phyloP scores from a whole-genome alignment of 257 asterid species.

The Echites panduratus region DNA sequence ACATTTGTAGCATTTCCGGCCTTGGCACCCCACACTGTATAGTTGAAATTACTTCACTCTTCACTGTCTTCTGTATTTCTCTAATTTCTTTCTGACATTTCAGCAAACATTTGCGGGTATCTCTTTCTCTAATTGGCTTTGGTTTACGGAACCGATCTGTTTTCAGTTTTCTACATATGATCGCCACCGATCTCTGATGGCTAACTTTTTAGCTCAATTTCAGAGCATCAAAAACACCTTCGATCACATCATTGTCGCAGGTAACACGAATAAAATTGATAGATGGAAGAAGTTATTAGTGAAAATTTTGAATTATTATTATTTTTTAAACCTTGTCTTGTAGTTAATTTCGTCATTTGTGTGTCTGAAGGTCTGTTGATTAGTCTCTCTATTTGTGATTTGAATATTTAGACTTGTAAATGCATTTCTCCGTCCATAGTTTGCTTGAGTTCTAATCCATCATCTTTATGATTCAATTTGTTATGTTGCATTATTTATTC shows the following conservation, averaged over 20 bases:
- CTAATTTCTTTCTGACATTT: neutral
- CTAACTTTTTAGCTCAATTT: slow-evolving; percentile 91
- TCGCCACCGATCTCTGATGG: slow-evolving; percentile 41
- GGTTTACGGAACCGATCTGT: neutral
- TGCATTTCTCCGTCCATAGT: slow-evolving; percentile 1
- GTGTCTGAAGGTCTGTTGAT: neutral
- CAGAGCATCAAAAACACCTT: slow-evolving; percentile 78
- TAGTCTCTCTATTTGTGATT: neutral
- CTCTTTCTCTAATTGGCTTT: neutral
- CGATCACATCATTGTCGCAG: slow-evolving; percentile 82
- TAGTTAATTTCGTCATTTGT: neutral
- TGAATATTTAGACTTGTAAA: neutral
- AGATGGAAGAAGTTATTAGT: slow-evolving; percentile 6
- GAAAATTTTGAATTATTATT: neutral
- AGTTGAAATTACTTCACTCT: neutral
- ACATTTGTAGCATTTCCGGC: neutral
- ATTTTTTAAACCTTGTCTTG: neutral
- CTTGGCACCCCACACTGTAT: neutral
- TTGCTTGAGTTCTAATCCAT: neutral
- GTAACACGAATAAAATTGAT: slow-evolving; percentile 28
- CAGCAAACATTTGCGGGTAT: neutral
- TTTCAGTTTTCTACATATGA: slow-evolving; percentile 6
- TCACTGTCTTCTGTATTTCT: neutral
- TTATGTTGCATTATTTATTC: neutral
- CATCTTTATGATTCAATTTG: neutral